Evolutionary conservation across 768 basidiomycete genomes (phyloP), one percentile per base, ranked within the genome.

Genomic region (Boletus sp.): DNA sequence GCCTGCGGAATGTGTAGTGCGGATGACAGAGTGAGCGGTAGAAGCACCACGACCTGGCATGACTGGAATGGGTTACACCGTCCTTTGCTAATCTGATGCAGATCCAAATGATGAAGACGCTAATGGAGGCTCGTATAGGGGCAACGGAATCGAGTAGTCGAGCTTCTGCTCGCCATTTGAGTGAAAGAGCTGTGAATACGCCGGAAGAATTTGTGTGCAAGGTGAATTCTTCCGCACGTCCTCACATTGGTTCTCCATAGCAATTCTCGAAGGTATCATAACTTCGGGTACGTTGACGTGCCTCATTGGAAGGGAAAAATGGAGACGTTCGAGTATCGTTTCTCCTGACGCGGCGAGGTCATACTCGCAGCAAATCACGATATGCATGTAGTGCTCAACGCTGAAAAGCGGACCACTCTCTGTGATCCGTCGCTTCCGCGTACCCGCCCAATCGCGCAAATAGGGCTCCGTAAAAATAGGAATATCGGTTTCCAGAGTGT

Each of bases 161-260:
- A 88, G 75, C 71, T 83, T 87, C 51, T 78, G 78, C 49, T 90
- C 85, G 17, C 91, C 90, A 60, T 88, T 87, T 17, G 75, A 63
- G 63, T 91, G 73, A 71, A 85, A 93, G 19, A 93, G 75, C 59
- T 90, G 88, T 6, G 87, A 89, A 64, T 93, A 93, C 4, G 84
- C 79, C 2, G 90, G 91, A 19, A 90, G 80, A 40, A 61, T 62
- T 14, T 70, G 67, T 5, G 64, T 55, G 47, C 62, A 61, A 27
- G 59, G 68, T 10, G 60, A 47, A 33, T 13, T 50, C 48, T 54
- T 64, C 39, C 27, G 61, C 25, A 42, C 23, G 25, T 58, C 57
- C 37, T 47, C 56, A 9, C 42, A n/a, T 39, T 35, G 34, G 56
- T 32, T 19, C 37, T 51, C 54, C 38, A 34, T 29, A 33, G 43